Conservation (phyloP, 2,329 filamentous ascomycete species). For the Rutstroemia sp. region DNA sequence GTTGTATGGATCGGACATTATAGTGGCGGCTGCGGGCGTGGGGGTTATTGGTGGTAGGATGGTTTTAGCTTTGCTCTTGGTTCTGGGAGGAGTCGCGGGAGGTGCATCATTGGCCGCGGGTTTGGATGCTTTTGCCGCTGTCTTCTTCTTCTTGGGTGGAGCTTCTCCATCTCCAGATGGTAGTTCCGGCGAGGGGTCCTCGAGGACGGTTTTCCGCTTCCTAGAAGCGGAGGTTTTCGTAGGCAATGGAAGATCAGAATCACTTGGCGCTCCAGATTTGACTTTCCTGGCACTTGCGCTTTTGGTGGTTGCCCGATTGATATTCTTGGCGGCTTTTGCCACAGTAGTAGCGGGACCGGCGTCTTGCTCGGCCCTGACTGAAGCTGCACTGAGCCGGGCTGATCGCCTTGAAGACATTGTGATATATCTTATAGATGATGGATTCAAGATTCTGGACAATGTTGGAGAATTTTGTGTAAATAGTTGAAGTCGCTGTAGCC, state of each 20-base stretch:
- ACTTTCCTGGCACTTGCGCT: neutral
- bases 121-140: neutral
- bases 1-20: conserved; percentile 38
- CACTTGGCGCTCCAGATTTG: neutral
- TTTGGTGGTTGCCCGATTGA: conserved; percentile 2
- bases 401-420: conserved; percentile 26
- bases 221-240: neutral
- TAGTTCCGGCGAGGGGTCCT: neutral
- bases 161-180: neutral
- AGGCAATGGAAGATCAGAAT: neutral
- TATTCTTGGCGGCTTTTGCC: neutral
- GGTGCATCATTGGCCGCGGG: neutral
- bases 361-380: conserved; percentile 11
- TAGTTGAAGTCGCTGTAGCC: conserved; percentile 12
- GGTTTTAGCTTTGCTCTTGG: conserved; percentile 15
- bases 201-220: conserved; percentile 22
- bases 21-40: conserved; percentile 40
- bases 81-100: conserved; percentile 6
- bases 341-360: neutral
- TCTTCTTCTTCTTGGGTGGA: neutral
- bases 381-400: conserved; percentile 20
- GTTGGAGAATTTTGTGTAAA: neutral
- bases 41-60: conserved; percentile 35
- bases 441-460: neutral
- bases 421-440: conserved; percentile 6